A percentile compares a stretch with the other conserved stretches of the same genome.
Conservation (phyloP, 2,329 filamentous ascomycete genomes). For the Ambrosiella xylebori region DNA sequence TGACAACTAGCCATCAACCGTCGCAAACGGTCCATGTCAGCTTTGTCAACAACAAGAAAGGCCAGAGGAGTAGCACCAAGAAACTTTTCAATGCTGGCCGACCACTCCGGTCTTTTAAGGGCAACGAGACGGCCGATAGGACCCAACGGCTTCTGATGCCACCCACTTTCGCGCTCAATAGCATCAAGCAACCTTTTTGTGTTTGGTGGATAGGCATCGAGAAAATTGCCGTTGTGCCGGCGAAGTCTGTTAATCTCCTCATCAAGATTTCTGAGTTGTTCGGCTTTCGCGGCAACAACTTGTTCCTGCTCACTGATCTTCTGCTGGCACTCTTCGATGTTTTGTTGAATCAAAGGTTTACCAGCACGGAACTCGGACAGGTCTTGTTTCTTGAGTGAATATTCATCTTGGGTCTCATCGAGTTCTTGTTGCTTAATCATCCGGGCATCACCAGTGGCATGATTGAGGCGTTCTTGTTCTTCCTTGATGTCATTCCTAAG, state of each 20-base stretch:
- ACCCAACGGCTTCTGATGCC: slow-evolving; percentile 57
- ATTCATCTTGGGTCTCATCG: not conserved
- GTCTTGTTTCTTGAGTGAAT: not conserved
- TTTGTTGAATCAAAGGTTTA: slow-evolving; percentile 3
- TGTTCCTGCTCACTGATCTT: slow-evolving; percentile 18
- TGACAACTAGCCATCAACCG: slow-evolving; percentile 43
- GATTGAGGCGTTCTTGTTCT: slow-evolving; percentile 45
- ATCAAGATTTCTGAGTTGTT: slow-evolving; percentile 18
- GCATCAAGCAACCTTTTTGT: slow-evolving; percentile 46
- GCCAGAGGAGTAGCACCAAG: slow-evolving; percentile 53
- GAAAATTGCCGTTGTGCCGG: slow-evolving; percentile 34
- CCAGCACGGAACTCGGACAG: not conserved
- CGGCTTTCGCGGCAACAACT: slow-evolving; percentile 2
- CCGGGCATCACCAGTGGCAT: slow-evolving; percentile 53
- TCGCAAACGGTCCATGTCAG: slow-evolving; percentile 54
- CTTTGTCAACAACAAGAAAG: slow-evolving; percentile 66
- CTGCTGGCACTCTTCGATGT: slow-evolving; percentile 8
- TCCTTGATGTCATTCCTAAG: slow-evolving; percentile 27
- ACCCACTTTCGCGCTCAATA: slow-evolving; percentile 55
- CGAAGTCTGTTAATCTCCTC: slow-evolving; percentile 13
- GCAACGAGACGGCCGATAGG: slow-evolving; percentile 67
- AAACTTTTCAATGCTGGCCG: slow-evolving; percentile 58
- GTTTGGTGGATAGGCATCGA: slow-evolving; percentile 45
- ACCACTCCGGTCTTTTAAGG: slow-evolving; percentile 67
- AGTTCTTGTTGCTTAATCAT: slow-evolving; percentile 42